These are phyloP conservation scores for Dendrobium nobile DNA, from an alignment of 106 monocot genomes.

Conservation along the genomic window DNA sequence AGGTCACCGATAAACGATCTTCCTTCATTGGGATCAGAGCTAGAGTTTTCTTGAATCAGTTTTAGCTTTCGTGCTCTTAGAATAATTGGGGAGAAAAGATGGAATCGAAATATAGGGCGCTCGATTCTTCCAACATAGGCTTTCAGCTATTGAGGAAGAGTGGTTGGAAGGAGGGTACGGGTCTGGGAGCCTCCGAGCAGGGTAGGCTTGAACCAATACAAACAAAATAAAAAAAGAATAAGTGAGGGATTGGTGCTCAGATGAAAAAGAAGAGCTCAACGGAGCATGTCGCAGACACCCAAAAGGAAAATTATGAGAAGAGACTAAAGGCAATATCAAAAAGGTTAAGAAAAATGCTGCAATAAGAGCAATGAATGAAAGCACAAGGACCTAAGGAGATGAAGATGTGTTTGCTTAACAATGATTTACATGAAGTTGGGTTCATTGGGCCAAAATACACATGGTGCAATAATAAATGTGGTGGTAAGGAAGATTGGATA, in stretches of 20 bases:
- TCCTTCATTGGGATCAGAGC: neutral
- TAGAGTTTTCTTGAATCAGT: neutral
- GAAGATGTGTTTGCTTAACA: neutral
- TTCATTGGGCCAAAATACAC: too few species aligned
- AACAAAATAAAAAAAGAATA: slow-evolving; percentile 80
- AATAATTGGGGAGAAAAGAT: slow-evolving; percentile 16
- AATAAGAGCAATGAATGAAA: slow-evolving; percentile 65
- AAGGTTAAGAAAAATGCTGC: slow-evolving; percentile 63
- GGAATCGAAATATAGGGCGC: slow-evolving; percentile 35
- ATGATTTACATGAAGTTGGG: too few species aligned
- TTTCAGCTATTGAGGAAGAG: slow-evolving; percentile 93
- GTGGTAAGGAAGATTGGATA: too few species aligned
- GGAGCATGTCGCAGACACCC: slow-evolving; percentile 14
- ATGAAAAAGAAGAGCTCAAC: slow-evolving; percentile 32
- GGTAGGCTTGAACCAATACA: slow-evolving; percentile 86
- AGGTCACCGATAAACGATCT: neutral
- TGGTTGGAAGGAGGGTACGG: slow-evolving; percentile 94
- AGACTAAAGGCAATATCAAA: slow-evolving; percentile 55
- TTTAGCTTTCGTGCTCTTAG: neutral
- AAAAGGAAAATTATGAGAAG: slow-evolving; percentile 33
- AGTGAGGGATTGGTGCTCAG: slow-evolving; percentile 78
- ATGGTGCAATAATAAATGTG: too few species aligned
- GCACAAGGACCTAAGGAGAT: slow-evolving; percentile 3
- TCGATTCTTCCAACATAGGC: slow-evolving; percentile 84
- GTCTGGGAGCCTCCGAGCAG: slow-evolving; percentile 88